Conservation (phyloP, 805 yeast genomes). For the Schizosaccharomyces octosporus region DNA sequence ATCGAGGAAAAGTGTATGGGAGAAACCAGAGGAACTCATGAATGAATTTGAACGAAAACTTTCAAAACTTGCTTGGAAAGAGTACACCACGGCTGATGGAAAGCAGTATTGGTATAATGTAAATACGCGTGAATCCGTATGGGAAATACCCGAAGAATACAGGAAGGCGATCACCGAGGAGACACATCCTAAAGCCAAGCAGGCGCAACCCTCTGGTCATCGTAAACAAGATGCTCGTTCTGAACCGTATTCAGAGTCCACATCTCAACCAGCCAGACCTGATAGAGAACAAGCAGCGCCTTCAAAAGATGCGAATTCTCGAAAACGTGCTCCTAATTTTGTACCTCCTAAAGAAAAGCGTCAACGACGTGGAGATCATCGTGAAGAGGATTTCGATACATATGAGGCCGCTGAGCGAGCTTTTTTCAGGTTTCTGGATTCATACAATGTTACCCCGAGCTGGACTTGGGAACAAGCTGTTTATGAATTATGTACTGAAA, state of each 20-base stretch:
- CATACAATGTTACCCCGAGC: constrained; percentile 35
- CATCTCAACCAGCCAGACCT: background rate
- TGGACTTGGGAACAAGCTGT: constrained; percentile 56
- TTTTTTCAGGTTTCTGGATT: constrained; percentile 30
- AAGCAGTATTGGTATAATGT: constrained; percentile 43
- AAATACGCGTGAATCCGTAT: constrained; percentile 39
- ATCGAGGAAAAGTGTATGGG: constrained; percentile 59
- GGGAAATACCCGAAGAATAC: constrained; percentile 50
- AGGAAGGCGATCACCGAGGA: constrained; percentile 10
- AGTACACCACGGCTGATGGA: constrained; percentile 29
- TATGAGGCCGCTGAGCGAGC: constrained; percentile 18
- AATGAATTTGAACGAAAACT: constrained; percentile 19
- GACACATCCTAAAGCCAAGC: constrained; percentile 2
- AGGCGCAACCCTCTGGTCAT: background rate
- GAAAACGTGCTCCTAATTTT: background rate
- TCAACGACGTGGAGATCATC: background rate
- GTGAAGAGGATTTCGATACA: background rate
- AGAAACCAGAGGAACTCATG: constrained; percentile 35
- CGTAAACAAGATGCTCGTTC: background rate
- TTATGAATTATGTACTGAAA: constrained; percentile 28
- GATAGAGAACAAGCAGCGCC: background rate
- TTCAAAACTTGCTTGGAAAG: constrained; percentile 29
- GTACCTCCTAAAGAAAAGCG: background rate
- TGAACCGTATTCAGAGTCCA: background rate
- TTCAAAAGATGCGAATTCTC: background rate